Percentiles rank a stretch among this genome's conserved stretches.
Evolutionary conservation across 495 filamentous ascomycete species (phyloP).

Genomic region (Parathielavia appendiculata): DNA sequence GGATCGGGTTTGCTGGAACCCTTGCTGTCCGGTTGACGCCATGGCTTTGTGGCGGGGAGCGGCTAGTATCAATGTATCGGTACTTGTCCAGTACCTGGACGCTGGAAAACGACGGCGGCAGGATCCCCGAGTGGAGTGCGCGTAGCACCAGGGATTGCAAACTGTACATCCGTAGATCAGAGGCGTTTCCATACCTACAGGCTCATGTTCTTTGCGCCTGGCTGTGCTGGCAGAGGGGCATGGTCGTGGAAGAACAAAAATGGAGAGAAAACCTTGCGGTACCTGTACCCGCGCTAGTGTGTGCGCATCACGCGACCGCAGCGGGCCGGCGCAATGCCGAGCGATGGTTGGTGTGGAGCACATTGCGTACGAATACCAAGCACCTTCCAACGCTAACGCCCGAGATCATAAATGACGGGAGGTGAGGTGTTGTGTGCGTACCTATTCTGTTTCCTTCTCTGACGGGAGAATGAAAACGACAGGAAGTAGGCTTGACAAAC

Average conservation of each 20-base stretch:
- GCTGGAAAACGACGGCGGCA: not conserved
- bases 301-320: slow-evolving; percentile 1
- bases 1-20: slow-evolving; percentile 5
- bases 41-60: not conserved
- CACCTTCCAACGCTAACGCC: not conserved
- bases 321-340: not conserved
- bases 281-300: not conserved
- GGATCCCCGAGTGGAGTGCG: not conserved
- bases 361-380: not conserved
- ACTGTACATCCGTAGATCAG: not conserved
- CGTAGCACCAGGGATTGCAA: not conserved
- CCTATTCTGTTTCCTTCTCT: not conserved
- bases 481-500: too few relatives aligned
- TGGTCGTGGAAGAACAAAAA: not conserved
- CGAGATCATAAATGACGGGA: not conserved
- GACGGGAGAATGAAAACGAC: not conserved
- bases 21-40: slow-evolving; percentile 1
- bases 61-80: not conserved
- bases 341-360: not conserved
- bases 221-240: not conserved
- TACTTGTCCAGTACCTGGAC: not conserved
- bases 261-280: not conserved
- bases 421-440: not conserved
- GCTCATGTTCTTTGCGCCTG: not conserved
- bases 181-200: not conserved